Evolutionary conservation across 805 yeast species (phyloP).

Genomic region (Debaryomyces maramus): DNA sequence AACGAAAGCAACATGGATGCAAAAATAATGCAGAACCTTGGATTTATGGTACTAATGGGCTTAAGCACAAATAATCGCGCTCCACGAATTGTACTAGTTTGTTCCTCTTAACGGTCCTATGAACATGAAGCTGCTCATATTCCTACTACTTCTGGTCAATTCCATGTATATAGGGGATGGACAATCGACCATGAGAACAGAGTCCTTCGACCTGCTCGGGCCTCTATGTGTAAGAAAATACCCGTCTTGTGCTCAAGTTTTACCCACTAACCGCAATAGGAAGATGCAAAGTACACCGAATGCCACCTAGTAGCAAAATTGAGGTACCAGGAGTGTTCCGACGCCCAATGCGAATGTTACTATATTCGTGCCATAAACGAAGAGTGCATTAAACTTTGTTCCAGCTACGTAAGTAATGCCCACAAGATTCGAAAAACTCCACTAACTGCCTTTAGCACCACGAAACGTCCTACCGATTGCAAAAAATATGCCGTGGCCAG

Average conservation of each 20-base stretch:
- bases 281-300: constrained; percentile 3
- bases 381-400: constrained; percentile 8
- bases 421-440: neutral
- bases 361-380: constrained; percentile 6
- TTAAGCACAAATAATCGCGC: no score
- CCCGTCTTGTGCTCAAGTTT: neutral
- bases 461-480: constrained; percentile 7
- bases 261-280: neutral
- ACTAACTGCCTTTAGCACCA: constrained; percentile 8
- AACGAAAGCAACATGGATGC: no score
- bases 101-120: no score
- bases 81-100: no score
- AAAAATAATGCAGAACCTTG: no score
- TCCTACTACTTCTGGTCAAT: no score
- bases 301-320: constrained; percentile 8
- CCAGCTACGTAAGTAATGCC: constrained; percentile 8
- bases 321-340: constrained; percentile 5
- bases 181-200: no score
- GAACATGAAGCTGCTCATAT: no score
- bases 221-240: constrained; percentile 11
- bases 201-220: no score
- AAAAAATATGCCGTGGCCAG: neutral
- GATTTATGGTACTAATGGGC: no score
- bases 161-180: no score
- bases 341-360: constrained; percentile 8